Evolutionary conservation across 148 eudicot species (phyloP), one percentile per base, ranked within the genome.

Genomic region (Silene latifolia): DNA sequence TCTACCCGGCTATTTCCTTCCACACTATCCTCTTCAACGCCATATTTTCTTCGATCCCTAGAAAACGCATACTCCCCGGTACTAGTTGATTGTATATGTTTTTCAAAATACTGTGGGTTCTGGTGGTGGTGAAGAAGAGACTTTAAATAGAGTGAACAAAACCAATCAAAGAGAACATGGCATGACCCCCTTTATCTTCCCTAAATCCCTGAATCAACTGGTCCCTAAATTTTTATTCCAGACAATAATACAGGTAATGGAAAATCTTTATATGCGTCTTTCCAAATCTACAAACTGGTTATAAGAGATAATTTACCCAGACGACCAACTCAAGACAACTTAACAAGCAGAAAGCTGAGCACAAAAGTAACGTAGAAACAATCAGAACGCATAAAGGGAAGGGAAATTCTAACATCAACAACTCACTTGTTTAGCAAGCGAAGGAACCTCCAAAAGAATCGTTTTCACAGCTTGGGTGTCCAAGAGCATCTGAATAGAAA

Each of bases 381-480:
- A 42, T 32, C 29, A 51, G 13, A 58, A 48, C 42, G 21, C 29
- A 63, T 48, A 42, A 48, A 51, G 56, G 44, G 19, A 0, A 32
- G 27, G 51, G 5, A 68, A 29, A 35, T 17, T 21, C 2, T 13
- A 3, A 21, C 51, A 46, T 35, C 19, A 21, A 62, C 24, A 59
- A 74, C 82, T 84, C 60, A 86, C 97, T 88, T 93, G 98, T 82
- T 86, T 94, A 77, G 90, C 98, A 63, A 94, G 96, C 74, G 98
- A 86, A 69, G 98, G 98, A 86, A 94, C 92, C 58, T 94, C 98
- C 76, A 94, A 80, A 83, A 94, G 97, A 79, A 94, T 88, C 72
- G 98, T 94, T 82, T 94, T 94, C 74, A 94, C 90, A 78, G 98
- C 98, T 79, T 94, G 98, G 51, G 98, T 94, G 84, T 94, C 98